phyloP scores from a whole-genome alignment of 1,139 yeast species.

The Lodderomyces theae region DNA sequence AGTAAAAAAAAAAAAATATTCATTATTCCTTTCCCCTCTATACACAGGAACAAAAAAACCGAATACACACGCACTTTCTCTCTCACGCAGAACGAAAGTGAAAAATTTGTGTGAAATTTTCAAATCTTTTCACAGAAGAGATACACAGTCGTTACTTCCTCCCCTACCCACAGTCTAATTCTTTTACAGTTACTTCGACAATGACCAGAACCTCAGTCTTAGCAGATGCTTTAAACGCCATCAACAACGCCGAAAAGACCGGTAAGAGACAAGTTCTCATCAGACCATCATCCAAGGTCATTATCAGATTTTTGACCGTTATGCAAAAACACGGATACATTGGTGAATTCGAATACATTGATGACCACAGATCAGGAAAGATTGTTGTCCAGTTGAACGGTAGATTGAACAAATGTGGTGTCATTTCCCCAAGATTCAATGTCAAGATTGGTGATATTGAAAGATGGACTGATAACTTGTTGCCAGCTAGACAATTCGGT shows the following conservation, averaged over 20 bases:
- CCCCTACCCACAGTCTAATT: slow-evolving; percentile 3
- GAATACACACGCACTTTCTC: no score
- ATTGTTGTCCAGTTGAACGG: slow-evolving; percentile 96
- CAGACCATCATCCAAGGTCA: slow-evolving; percentile 99
- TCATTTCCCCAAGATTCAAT: slow-evolving; percentile 96
- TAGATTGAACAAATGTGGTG: slow-evolving; percentile 98
- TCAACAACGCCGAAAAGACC: slow-evolving; percentile 99
- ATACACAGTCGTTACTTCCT: no score
- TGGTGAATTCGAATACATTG: slow-evolving; percentile 98
- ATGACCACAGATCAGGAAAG: slow-evolving; percentile 99
- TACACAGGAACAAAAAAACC: no score
- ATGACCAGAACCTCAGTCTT: slow-evolving; percentile 99
- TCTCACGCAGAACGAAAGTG: neutral
- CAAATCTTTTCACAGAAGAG: neutral
- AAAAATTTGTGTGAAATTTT: slow-evolving; percentile 4
- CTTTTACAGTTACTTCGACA: slow-evolving; percentile 22
- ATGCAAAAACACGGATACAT: slow-evolving; percentile 99
- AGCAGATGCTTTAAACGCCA: slow-evolving; percentile 98
- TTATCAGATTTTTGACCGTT: slow-evolving; percentile 92
- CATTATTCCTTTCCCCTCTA: no score
- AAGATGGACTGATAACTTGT: slow-evolving; percentile 96
- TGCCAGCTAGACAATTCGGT: slow-evolving; percentile 99
- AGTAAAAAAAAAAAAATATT: no score
- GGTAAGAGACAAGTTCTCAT: slow-evolving; percentile 99
- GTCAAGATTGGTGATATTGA: slow-evolving; percentile 90